Percentiles rank a stretch among this genome's conserved stretches.
These are phyloP conservation scores for Senna tora DNA, from an alignment of 306 rosid genomes.

Conservation along the genomic window DNA sequence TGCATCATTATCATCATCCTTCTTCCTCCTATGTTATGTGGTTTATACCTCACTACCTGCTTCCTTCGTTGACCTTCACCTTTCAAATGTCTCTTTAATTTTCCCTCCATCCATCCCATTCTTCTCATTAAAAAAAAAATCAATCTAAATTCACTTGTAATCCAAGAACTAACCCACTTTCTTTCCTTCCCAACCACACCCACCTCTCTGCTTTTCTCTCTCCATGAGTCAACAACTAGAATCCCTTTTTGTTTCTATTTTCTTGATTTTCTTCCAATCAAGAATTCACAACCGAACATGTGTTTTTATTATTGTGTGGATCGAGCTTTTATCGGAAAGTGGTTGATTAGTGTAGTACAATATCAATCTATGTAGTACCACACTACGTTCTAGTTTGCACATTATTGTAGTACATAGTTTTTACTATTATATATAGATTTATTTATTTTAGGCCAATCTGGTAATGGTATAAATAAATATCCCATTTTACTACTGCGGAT, in stretches of 20 bases:
- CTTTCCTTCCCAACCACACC: neutral
- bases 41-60: neutral
- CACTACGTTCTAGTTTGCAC: neutral
- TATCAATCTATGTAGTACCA: constrained; percentile 35
- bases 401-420: constrained; percentile 54
- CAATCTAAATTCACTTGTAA: neutral
- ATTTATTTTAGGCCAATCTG: no score
- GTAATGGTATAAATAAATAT: constrained; percentile 4
- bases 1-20: neutral
- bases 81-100: neutral
- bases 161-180: constrained; percentile 1
- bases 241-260: neutral
- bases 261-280: neutral
- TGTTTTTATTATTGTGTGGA: constrained; percentile 5
- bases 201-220: constrained; percentile 18
- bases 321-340: constrained; percentile 27
- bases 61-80: neutral
- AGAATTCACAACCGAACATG: constrained; percentile 23
- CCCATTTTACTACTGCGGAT: neutral
- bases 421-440: no score
- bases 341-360: constrained; percentile 47
- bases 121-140: no score
- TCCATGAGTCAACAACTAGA: constrained; percentile 34
- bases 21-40: neutral
- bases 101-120: neutral